phyloP scores from a whole-genome alignment of 2,329 filamentous ascomycete species.

The Nemania bipapillata region DNA sequence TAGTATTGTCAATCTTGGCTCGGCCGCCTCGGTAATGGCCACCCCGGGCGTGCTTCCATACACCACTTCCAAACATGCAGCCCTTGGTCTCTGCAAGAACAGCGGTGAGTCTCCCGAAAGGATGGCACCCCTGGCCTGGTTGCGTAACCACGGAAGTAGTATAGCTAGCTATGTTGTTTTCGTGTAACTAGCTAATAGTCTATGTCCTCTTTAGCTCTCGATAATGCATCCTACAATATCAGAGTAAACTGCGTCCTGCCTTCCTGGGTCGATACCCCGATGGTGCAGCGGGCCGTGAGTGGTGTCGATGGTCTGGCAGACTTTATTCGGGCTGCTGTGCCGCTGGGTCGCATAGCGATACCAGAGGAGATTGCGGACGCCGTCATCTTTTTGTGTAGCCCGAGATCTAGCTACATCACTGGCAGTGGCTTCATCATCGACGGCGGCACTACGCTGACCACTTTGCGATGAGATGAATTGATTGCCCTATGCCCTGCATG shows the following conservation, averaged over 20 bases:
- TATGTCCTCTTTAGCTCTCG: constrained; percentile 27
- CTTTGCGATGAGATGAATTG: too few relatives aligned
- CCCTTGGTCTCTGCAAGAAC: background rate
- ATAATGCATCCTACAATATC: constrained; percentile 33
- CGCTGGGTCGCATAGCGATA: background rate
- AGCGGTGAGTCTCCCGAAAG: background rate
- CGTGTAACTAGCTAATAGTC: background rate
- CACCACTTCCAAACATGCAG: background rate
- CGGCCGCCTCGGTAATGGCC: background rate
- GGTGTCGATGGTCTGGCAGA: background rate
- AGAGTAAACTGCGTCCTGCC: constrained; percentile 41
- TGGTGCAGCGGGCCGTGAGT: constrained; percentile 6
- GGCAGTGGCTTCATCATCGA: constrained; percentile 7
- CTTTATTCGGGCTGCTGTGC: background rate
- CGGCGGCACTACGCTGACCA: background rate
- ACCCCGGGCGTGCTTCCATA: background rate
- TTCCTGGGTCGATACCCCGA: constrained; percentile 37
- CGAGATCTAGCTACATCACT: constrained; percentile 1
- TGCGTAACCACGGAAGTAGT: too few relatives aligned
- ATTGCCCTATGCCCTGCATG: too few relatives aligned
- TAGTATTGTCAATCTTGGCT: constrained; percentile 29
- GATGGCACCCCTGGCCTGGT: too few relatives aligned
- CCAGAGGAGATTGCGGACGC: constrained; percentile 17
- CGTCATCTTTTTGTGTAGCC: constrained; percentile 10
- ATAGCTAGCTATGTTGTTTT: too few relatives aligned